phyloP scores from a whole-genome alignment of 805 yeast species.

The Candida krabiensis region DNA sequence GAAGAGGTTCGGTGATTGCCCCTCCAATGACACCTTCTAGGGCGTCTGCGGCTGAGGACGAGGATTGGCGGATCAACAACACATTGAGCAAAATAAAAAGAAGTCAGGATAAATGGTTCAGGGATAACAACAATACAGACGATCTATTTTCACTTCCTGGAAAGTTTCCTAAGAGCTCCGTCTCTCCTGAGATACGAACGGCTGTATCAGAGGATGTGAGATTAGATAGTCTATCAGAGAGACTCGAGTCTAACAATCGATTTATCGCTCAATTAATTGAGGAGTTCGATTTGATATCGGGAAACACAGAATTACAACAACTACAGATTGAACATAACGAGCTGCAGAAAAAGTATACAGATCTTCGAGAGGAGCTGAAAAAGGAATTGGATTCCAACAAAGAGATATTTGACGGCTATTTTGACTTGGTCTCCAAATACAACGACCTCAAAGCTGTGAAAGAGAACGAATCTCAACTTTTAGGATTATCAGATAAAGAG shows the following conservation, averaged over 20 bases:
- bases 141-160: conserved; percentile 18
- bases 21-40: conserved; percentile 21
- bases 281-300: conserved; percentile 15
- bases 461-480: not conserved
- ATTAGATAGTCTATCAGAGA: conserved; percentile 4
- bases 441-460: conserved; percentile 8
- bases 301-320: conserved; percentile 13
- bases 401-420: conserved; percentile 27
- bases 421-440: conserved; percentile 21
- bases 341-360: conserved; percentile 17
- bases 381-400: conserved; percentile 22
- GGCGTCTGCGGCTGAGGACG: conserved; percentile 12
- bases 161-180: conserved; percentile 9
- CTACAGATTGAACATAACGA: conserved; percentile 16
- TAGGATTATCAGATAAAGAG: not conserved
- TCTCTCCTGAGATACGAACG: not conserved
- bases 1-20: conserved; percentile 19
- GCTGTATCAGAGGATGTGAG: not conserved
- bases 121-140: conserved; percentile 9
- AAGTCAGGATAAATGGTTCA: conserved; percentile 16
- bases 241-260: conserved; percentile 14
- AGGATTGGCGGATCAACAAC: conserved; percentile 19
- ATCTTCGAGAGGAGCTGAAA: conserved; percentile 26
- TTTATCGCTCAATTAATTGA: conserved; percentile 9
- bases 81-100: conserved; percentile 22